phyloP scores from a whole-genome alignment of 306 rosid species.

The Quercus ilex region DNA sequence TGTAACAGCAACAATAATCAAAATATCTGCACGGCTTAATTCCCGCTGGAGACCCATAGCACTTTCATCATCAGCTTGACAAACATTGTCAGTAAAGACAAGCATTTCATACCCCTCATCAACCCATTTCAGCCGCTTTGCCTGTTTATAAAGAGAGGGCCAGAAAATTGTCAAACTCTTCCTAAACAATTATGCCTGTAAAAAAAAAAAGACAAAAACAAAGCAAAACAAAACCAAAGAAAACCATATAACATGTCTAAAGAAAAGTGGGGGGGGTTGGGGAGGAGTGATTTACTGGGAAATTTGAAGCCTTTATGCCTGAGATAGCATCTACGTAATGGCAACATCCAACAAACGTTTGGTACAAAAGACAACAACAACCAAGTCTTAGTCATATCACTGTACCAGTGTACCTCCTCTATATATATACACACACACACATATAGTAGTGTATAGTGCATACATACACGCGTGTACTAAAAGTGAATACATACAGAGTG shows the following conservation, averaged over 20 bases:
- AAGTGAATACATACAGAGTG: conserved; percentile 52
- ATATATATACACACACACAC: too few relatives aligned
- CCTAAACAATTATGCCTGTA: background rate
- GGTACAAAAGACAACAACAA: too few relatives aligned
- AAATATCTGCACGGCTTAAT: conserved; percentile 44
- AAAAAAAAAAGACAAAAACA: background rate
- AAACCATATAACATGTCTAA: too few relatives aligned
- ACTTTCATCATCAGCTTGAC: conserved; percentile 24
- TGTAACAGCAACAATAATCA: conserved; percentile 63
- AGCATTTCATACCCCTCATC: conserved; percentile 70
- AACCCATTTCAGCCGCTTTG: conserved; percentile 76
- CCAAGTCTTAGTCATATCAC: too few relatives aligned
- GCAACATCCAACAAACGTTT: background rate
- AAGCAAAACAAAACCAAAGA: background rate
- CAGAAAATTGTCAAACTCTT: background rate
- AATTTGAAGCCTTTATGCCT: background rate
- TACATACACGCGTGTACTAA: too few relatives aligned
- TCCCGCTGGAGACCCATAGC: conserved; percentile 23
- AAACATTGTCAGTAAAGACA: conserved; percentile 52
- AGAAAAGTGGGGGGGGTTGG: too few relatives aligned
- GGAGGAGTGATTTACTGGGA: too few relatives aligned
- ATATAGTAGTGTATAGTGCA: too few relatives aligned
- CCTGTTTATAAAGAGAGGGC: conserved; percentile 40
- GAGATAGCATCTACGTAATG: background rate
- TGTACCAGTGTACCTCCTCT: too few relatives aligned